These are phyloP conservation scores for Nigrospora osmanthi DNA, from an alignment of 2,329 filamentous ascomycete species.

Conservation along the genomic window DNA sequence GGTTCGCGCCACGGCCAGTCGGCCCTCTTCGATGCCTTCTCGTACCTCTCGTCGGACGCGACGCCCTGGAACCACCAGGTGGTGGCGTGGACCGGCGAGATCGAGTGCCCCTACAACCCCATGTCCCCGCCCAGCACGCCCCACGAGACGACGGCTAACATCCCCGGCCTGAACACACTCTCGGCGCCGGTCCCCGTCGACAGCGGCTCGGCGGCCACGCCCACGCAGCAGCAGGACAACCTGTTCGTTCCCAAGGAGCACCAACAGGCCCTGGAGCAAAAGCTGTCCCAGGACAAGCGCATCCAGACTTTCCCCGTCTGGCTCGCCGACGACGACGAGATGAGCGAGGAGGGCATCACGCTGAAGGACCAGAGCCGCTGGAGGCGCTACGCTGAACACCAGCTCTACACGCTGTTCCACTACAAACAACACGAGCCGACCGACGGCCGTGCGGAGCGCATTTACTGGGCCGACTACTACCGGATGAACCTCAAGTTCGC, in stretches of 20 bases:
- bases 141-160: slow-evolving; percentile 39
- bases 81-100: slow-evolving; percentile 92
- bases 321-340: slow-evolving; percentile 71
- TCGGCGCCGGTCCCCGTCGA: slow-evolving; percentile 75
- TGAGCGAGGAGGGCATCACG: slow-evolving; percentile 56
- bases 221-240: slow-evolving; percentile 55
- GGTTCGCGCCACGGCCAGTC: slow-evolving; percentile 77
- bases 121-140: slow-evolving; percentile 39
- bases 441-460: slow-evolving; percentile 72
- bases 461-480: slow-evolving; percentile 88
- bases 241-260: slow-evolving; percentile 65
- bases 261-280: slow-evolving; percentile 63
- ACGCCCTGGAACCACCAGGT: slow-evolving; percentile 87
- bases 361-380: slow-evolving; percentile 80
- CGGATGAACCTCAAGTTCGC: slow-evolving; percentile 90
- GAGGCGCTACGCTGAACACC: slow-evolving; percentile 84
- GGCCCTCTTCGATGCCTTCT: slow-evolving; percentile 85
- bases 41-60: slow-evolving; percentile 75
- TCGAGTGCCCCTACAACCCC: slow-evolving; percentile 43
- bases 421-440: slow-evolving; percentile 92
- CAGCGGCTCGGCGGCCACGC: slow-evolving; percentile 45
- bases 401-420: slow-evolving; percentile 88
- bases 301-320: slow-evolving; percentile 83
- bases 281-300: slow-evolving; percentile 63
- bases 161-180: slow-evolving; percentile 59